Conservation (phyloP, 345 rosid species). For the Anastatica hierochuntica region DNA sequence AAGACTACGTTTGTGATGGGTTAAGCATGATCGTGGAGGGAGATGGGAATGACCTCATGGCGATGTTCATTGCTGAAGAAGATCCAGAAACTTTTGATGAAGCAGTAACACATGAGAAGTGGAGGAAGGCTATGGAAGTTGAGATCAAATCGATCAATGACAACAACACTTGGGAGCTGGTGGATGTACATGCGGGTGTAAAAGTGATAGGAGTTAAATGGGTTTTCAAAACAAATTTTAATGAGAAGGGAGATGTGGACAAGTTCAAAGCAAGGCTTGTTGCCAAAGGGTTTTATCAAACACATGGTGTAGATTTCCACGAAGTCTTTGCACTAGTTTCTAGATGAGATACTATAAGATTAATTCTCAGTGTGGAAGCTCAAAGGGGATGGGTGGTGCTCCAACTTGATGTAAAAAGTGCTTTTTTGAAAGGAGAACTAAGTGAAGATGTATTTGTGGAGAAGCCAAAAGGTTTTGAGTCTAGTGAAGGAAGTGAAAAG, state of each 20-base stretch:
- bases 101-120: background rate
- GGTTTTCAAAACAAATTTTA: background rate
- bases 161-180: background rate
- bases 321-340: background rate
- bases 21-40: background rate
- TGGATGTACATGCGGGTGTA: background rate
- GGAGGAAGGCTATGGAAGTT: background rate
- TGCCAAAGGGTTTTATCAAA: background rate
- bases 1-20: too few species aligned
- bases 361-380: background rate
- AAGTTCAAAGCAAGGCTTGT: background rate
- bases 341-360: background rate
- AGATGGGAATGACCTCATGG: background rate
- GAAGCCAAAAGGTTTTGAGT: background rate
- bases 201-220: background rate
- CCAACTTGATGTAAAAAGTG: background rate
- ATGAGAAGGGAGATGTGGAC: background rate
- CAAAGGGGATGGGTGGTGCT: background rate
- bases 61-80: background rate
- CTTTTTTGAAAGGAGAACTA: background rate
- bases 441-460: background rate
- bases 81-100: background rate
- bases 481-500: background rate
- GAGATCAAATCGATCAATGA: background rate
- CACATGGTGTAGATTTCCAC: background rate